Evolutionary conservation across 2,329 filamentous ascomycete genomes (phyloP), one percentile per base, ranked within the genome.

Genomic region (Ceratocystis papillata): DNA sequence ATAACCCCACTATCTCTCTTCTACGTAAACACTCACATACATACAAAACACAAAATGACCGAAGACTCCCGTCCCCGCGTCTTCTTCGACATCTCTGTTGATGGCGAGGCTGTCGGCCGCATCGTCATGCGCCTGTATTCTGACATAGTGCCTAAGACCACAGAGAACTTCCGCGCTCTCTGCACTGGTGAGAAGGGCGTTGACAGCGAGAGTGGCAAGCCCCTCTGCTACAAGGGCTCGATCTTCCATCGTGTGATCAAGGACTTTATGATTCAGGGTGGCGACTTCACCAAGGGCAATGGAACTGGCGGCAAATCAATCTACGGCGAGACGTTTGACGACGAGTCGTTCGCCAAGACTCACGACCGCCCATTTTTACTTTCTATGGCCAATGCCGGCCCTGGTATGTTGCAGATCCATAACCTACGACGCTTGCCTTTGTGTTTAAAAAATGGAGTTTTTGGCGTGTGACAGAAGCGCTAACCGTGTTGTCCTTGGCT

Each of bases 251-350:
- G 93, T 63, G 89, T 99, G 70, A 99, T 99, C 80, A 96, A 96
- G 81, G 84, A 89, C 73, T 99, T 99, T 78, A 97, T 99, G 93
- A 94, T 96, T 73, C 89, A 96, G 79, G 92, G 94, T 74, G 93
- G 94, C 77, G 94, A 97, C 77, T 99, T 99, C 76, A 99, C 93
- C 62, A 87, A 85, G 65, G 90, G 90, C 75, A 93, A 97, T 75
- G 94, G 93, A 70, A 97, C 93, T 30, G 93, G 93, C 70, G 93
- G 93, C 73, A 94, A 97, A 79, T 94, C 89, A 70, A 97, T 99
- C 76, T 99, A 97, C 74, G 93, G 93, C 73, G 88, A 88, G 75
- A 97, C 96, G 79, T 99, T 99, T 72, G 89, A 90, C 72, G 93
- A 99, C 72, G 93, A 99, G 82, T 96, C 95, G 76, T 97, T 99